Conservation (phyloP, 352 stramenopile genomes). For the Phytopythium aichiense region DNA sequence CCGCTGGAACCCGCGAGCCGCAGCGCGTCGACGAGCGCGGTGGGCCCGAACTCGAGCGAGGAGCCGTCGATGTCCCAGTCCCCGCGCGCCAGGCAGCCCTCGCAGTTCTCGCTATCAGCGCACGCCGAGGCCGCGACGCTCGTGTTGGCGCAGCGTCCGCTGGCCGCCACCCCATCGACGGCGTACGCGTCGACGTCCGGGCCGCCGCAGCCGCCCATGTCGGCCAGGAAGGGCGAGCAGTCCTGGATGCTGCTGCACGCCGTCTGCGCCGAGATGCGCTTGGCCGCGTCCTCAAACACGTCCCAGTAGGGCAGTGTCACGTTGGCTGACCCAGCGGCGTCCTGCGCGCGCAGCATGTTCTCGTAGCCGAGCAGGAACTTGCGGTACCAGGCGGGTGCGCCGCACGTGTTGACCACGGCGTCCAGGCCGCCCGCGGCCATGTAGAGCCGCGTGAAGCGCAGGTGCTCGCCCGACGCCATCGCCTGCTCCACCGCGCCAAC, state of each 20-base stretch:
- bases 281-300: conserved; percentile 51
- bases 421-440: conserved; percentile 34
- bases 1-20: conserved; percentile 30
- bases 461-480: conserved; percentile 46
- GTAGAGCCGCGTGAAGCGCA: conserved; percentile 55
- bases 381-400: conserved; percentile 57
- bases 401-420: conserved; percentile 40
- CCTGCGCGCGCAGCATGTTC: conserved; percentile 61
- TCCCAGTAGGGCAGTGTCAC: conserved; percentile 70
- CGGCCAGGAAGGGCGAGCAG: conserved; percentile 46
- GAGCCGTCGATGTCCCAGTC: conserved; percentile 62
- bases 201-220: conserved; percentile 49
- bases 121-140: conserved; percentile 45
- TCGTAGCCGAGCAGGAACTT: conserved; percentile 67
- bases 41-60: conserved; percentile 62
- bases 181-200: conserved; percentile 23
- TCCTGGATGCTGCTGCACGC: conserved; percentile 31
- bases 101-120: conserved; percentile 32
- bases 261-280: conserved; percentile 36
- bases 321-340: conserved; percentile 19
- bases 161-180: conserved; percentile 22
- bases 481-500: conserved; percentile 42
- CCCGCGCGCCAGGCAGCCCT: conserved; percentile 57
- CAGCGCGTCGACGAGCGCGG: conserved; percentile 56
- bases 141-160: conserved; percentile 53